phyloP scores from a whole-genome alignment of 2,329 filamentous ascomycete genomes.

The Xylariaceae sp. region DNA sequence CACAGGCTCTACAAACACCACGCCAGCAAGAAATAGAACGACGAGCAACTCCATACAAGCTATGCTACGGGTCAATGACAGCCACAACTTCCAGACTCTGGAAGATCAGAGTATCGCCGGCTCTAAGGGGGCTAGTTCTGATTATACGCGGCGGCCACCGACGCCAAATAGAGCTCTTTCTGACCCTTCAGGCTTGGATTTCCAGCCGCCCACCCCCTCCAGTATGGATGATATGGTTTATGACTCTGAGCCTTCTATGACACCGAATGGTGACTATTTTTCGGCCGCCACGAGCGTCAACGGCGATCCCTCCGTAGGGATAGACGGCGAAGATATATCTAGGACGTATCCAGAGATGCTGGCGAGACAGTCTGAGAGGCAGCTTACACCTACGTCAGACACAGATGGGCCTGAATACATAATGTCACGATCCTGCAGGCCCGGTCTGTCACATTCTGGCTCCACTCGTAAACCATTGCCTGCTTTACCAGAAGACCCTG shows the following conservation, averaged over 20 bases:
- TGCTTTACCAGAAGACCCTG: constrained; percentile 48
- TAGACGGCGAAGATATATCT: constrained; percentile 5
- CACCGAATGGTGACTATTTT: constrained; percentile 36
- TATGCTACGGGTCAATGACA: background rate
- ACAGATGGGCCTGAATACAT: constrained; percentile 23
- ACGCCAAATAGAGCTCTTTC: constrained; percentile 32
- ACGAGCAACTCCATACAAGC: constrained; percentile 8
- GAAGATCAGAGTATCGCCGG: constrained; percentile 16
- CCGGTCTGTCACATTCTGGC: constrained; percentile 28
- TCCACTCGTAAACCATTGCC: constrained; percentile 51
- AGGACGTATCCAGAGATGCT: constrained; percentile 30
- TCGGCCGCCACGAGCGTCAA: constrained; percentile 28
- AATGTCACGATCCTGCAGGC: constrained; percentile 26
- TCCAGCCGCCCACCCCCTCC: constrained; percentile 37
- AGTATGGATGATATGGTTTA: constrained; percentile 38
- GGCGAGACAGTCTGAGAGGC: constrained; percentile 36
- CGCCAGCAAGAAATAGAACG: constrained; percentile 10
- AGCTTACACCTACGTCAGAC: constrained; percentile 37
- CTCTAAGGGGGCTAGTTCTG: constrained; percentile 17
- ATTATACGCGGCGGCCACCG: constrained; percentile 19
- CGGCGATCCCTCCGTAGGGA: constrained; percentile 10
- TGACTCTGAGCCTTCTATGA: constrained; percentile 42
- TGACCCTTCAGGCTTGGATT: constrained; percentile 30
- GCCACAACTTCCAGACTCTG: constrained; percentile 22
- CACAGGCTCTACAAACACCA: constrained; percentile 16